Conservation (phyloP, 2,329 filamentous ascomycete genomes). For the Trichoderma sp. region DNA sequence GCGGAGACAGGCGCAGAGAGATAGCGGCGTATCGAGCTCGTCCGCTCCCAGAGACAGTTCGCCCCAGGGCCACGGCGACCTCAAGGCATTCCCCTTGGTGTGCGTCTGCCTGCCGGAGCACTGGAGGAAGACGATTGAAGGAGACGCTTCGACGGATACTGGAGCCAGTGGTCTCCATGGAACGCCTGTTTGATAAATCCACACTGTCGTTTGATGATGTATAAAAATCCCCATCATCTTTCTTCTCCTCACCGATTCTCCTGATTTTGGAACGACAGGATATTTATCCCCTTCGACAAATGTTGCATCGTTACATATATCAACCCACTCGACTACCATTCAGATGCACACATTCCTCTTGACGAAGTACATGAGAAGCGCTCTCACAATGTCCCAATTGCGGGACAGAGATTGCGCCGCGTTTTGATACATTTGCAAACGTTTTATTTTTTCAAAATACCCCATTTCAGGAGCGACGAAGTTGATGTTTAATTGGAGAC, state of each 20-base stretch:
- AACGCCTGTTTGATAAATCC: constrained; percentile 28
- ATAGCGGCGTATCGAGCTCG: constrained; percentile 88
- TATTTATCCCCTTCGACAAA: constrained; percentile 16
- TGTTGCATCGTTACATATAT: constrained; percentile 2
- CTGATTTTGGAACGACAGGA: background rate
- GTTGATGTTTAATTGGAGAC: background rate
- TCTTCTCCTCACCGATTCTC: background rate
- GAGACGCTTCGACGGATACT: constrained; percentile 69
- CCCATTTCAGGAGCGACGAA: constrained; percentile 16
- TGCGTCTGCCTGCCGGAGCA: constrained; percentile 94
- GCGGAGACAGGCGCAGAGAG: constrained; percentile 72
- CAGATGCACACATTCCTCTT: background rate
- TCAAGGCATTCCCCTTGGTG: constrained; percentile 96
- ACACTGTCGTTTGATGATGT: background rate
- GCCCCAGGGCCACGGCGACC: constrained; percentile 68
- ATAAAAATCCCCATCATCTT: background rate
- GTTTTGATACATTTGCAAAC: constrained; percentile 17
- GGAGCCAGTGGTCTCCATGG: constrained; percentile 44
- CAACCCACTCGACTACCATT: background rate
- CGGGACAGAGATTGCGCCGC: constrained; percentile 3
- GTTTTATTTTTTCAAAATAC: constrained; percentile 21
- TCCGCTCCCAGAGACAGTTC: constrained; percentile 62
- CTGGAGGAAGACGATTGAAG: constrained; percentile 95
- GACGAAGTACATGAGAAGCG: constrained; percentile 20
- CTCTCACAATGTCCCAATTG: background rate